A percentile compares a stretch with the other conserved stretches of the same genome.
These are phyloP conservation scores for Schizothecium vesticola DNA, from an alignment of 495 filamentous ascomycete genomes.

Conservation along the genomic window DNA sequence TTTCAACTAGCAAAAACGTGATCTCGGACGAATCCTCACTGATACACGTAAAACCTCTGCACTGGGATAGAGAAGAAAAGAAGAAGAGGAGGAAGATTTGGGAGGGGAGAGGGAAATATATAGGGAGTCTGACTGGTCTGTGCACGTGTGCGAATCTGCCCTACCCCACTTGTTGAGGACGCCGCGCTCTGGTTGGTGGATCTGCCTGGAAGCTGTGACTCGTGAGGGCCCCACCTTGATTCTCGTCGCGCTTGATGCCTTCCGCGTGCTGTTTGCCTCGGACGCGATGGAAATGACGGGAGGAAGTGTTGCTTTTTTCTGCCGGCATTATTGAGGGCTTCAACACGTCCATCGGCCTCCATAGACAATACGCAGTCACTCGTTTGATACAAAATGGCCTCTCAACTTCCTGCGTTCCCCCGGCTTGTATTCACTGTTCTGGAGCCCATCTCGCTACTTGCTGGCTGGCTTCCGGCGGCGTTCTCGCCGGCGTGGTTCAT, in stretches of 20 bases:
- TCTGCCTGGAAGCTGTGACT: neutral
- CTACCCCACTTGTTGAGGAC: neutral
- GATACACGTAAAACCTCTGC: constrained; percentile 46
- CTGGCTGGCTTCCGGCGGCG: constrained; percentile 52
- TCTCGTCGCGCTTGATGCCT: neutral
- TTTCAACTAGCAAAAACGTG: constrained; percentile 56
- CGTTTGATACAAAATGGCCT: constrained; percentile 37
- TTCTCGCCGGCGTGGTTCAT: constrained; percentile 55
- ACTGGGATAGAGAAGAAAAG: constrained; percentile 31
- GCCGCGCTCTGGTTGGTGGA: neutral
- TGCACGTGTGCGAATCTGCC: constrained; percentile 19
- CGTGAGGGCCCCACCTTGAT: neutral
- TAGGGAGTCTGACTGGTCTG: constrained; percentile 9
- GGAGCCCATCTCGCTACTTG: constrained; percentile 64
- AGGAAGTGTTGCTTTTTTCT: neutral
- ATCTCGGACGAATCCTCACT: constrained; percentile 54
- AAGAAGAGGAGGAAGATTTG: constrained; percentile 8
- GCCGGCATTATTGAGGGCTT: neutral
- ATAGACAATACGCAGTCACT: neutral
- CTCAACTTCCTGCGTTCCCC: constrained; percentile 47
- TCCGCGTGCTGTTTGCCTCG: neutral
- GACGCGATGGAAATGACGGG: neutral
- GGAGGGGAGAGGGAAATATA: constrained; percentile 5
- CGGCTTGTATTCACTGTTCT: constrained; percentile 54
- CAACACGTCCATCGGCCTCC: neutral